phyloP scores from a whole-genome alignment of 345 rosid genomes.

The Rhizophora apiculata region DNA sequence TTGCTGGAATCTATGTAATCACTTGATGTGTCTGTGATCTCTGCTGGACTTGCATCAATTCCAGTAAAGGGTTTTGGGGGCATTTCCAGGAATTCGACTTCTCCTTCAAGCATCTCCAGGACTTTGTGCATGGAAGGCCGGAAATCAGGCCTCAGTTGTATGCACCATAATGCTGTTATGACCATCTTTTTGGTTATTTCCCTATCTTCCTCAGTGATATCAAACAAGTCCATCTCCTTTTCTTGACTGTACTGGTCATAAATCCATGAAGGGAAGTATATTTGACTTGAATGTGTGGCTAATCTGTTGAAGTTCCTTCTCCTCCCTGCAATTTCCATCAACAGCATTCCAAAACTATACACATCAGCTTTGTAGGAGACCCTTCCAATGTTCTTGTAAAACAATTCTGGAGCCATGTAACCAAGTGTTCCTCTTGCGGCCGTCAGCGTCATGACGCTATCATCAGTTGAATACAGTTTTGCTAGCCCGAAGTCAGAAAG shows the following conservation, averaged over 20 bases:
- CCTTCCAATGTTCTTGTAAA: conserved; percentile 17
- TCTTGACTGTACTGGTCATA: background rate
- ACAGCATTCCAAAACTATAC: conserved; percentile 17
- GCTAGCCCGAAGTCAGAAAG: conserved; percentile 20
- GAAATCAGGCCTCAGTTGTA: background rate
- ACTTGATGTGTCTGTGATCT: background rate
- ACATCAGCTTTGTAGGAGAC: conserved; percentile 15
- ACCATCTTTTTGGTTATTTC: conserved; percentile 2
- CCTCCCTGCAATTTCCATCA: conserved; percentile 1
- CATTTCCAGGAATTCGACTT: background rate
- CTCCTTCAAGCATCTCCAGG: conserved; percentile 1
- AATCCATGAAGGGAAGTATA: background rate
- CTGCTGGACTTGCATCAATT: background rate
- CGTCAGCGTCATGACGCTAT: conserved; percentile 13
- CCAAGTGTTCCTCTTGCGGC: conserved; percentile 14
- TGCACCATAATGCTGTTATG: background rate
- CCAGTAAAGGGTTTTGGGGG: conserved; percentile 1
- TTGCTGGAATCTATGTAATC: background rate
- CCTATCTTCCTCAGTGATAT: background rate
- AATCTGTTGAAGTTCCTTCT: background rate
- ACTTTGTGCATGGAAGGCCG: conserved; percentile 1
- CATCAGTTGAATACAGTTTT: background rate
- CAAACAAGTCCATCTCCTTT: background rate
- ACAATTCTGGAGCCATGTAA: conserved; percentile 10
- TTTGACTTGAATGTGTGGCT: background rate